Evolutionary conservation across 225 moss, liverwort and hornwort genomes (phyloP).

Genomic region (Anthoceros angustus): DNA sequence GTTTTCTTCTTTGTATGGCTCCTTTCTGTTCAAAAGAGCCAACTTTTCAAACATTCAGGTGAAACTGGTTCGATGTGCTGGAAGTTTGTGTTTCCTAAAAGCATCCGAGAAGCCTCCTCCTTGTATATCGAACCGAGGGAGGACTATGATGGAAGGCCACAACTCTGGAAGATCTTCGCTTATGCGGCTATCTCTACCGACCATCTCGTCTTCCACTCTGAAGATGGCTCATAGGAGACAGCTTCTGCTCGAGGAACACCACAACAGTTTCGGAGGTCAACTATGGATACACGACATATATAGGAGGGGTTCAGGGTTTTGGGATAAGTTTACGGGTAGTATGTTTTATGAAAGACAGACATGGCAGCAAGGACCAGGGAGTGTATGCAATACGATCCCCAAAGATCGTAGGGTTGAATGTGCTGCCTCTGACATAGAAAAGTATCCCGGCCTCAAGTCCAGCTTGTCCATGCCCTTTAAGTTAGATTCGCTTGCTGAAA

Average conservation of each 20-base stretch:
- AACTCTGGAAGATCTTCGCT: background rate
- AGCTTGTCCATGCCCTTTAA: slow-evolving; percentile 37
- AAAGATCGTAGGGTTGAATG: slow-evolving; percentile 15
- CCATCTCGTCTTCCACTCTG: background rate
- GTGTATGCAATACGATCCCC: slow-evolving; percentile 19
- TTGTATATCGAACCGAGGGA: slow-evolving; percentile 28
- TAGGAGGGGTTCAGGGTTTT: background rate
- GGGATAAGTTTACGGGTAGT: slow-evolving; percentile 12
- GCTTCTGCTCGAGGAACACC: background rate
- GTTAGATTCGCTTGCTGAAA: slow-evolving; percentile 40
- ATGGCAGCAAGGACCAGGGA: slow-evolving; percentile 23
- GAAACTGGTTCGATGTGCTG: slow-evolving; percentile 51
- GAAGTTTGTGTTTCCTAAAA: slow-evolving; percentile 42
- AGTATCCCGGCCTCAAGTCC: slow-evolving; percentile 15
- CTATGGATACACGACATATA: background rate
- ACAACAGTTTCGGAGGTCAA: background rate
- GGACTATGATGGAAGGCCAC: background rate
- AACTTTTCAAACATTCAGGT: slow-evolving; percentile 46
- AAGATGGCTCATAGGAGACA: background rate
- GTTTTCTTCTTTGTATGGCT: slow-evolving; percentile 72
- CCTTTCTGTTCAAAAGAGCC: slow-evolving; percentile 43
- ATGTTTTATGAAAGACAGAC: slow-evolving; percentile 7
- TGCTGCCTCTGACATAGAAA: slow-evolving; percentile 18
- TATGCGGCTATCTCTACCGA: background rate
- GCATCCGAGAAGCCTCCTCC: slow-evolving; percentile 35